Conservation (phyloP, 176 grass and related monocot genomes). For the Melocanna baccifera region DNA sequence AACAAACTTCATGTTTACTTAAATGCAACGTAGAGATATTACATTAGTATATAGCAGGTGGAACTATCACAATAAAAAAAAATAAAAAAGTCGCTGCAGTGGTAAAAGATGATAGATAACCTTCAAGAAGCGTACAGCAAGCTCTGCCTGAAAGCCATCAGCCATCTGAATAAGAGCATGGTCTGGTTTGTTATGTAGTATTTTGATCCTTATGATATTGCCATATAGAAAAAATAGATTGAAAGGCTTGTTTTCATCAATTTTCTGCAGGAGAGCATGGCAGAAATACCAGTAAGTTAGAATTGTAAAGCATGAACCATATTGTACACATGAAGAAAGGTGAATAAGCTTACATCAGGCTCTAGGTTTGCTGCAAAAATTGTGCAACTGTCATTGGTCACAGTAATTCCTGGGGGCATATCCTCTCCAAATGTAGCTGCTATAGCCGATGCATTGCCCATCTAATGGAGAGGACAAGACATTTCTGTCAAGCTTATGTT, state of each 20-base stretch:
- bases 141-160: slow-evolving; percentile 59
- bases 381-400: slow-evolving; percentile 60
- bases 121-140: slow-evolving; percentile 44
- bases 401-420: slow-evolving; percentile 53
- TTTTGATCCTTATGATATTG: slow-evolving; percentile 51
- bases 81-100: no score
- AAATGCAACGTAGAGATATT: no score
- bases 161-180: slow-evolving; percentile 49
- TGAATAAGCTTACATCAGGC: slow-evolving; percentile 38
- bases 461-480: slow-evolving; percentile 29
- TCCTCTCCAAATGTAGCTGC: slow-evolving; percentile 54
- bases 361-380: slow-evolving; percentile 45
- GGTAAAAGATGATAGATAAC: not conserved
- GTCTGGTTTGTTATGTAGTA: slow-evolving; percentile 54
- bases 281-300: slow-evolving; percentile 4
- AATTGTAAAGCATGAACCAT: not conserved
- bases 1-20: no score
- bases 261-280: slow-evolving; percentile 44
- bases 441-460: slow-evolving; percentile 51
- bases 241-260: slow-evolving; percentile 59
- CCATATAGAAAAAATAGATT: slow-evolving; percentile 58
- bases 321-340: not conserved
- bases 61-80: not conserved
- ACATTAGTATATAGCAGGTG: no score
- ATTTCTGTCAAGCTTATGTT: not conserved